Evolutionary conservation across 163 green algal genomes (phyloP).

Genomic region (Coccomyxa subellipsoidea): DNA sequence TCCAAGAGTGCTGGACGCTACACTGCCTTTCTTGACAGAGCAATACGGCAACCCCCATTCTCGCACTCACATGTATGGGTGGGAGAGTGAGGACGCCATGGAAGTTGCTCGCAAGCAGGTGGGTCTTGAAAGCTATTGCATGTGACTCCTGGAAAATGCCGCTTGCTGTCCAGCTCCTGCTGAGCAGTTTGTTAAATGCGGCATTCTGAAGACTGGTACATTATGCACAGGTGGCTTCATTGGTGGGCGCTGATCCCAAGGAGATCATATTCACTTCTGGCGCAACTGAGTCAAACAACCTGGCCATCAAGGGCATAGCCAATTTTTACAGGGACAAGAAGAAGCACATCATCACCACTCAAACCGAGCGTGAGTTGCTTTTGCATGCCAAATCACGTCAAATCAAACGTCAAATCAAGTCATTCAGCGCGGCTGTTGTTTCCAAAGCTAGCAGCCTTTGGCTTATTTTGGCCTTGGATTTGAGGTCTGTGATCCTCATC

Average conservation of each 20-base stretch:
- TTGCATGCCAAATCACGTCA: no score
- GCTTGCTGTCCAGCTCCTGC: no score
- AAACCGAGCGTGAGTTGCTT: constrained; percentile 61
- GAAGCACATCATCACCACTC: constrained; percentile 93
- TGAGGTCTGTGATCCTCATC: no score
- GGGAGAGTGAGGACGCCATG: constrained; percentile 94
- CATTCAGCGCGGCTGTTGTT: no score
- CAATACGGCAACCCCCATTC: constrained; percentile 98
- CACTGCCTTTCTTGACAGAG: constrained; percentile 95
- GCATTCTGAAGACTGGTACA: no score
- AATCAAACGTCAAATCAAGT: no score
- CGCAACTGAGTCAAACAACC: constrained; percentile 98
- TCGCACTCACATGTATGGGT: constrained; percentile 96
- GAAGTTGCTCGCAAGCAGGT: constrained; percentile 83
- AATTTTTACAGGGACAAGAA: constrained; percentile 95
- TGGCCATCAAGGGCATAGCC: constrained; percentile 94
- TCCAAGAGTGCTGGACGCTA: constrained; percentile 92
- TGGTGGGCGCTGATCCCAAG: constrained; percentile 92
- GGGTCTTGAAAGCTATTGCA: no score
- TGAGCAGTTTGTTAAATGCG: no score
- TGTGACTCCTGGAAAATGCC: no score
- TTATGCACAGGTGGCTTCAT: constrained; percentile 78
- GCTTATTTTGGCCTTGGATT: no score
- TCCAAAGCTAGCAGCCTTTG: no score
- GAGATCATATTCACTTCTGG: constrained; percentile 99